Evolutionary conservation across 1,284 basidiomycete species (phyloP).

Genomic region (Ustilago loliicola): DNA sequence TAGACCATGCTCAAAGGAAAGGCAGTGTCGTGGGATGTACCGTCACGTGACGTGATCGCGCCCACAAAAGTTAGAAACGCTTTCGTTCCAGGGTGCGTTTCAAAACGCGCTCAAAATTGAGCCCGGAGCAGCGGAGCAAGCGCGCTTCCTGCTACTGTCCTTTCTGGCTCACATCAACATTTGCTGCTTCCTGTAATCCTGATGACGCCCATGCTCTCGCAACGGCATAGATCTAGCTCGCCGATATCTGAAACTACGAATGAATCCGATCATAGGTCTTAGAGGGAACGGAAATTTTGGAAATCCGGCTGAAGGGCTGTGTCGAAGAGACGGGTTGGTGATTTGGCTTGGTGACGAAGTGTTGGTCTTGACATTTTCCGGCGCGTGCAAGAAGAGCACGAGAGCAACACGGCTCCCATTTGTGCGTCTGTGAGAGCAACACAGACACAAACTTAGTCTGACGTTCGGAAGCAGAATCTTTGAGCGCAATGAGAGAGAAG

Average conservation of each 20-base stretch:
- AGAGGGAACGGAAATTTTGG: too few relatives aligned
- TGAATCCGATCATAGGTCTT: too few relatives aligned
- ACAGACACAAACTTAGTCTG: background rate
- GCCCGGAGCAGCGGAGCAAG: background rate
- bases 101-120: background rate
- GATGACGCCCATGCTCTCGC: too few relatives aligned
- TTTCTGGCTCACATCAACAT: too few relatives aligned
- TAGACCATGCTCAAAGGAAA: background rate
- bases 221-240: too few relatives aligned
- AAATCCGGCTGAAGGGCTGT: too few relatives aligned
- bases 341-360: too few relatives aligned
- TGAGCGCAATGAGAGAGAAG: background rate
- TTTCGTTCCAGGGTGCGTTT: background rate
- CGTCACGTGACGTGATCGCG: constrained; percentile 4
- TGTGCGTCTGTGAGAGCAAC: background rate
- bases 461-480: background rate
- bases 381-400: background rate
- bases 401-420: background rate
- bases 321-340: too few relatives aligned
- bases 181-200: too few relatives aligned
- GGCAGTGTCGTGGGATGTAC: background rate
- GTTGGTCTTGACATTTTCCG: constrained; percentile 6
- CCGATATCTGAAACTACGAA: too few relatives aligned
- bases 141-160: too few relatives aligned
- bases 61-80: background rate